Evolutionary conservation across 306 rosid species (phyloP), one percentile per base, ranked within the genome.

Genomic region (Glycine latifolia): DNA sequence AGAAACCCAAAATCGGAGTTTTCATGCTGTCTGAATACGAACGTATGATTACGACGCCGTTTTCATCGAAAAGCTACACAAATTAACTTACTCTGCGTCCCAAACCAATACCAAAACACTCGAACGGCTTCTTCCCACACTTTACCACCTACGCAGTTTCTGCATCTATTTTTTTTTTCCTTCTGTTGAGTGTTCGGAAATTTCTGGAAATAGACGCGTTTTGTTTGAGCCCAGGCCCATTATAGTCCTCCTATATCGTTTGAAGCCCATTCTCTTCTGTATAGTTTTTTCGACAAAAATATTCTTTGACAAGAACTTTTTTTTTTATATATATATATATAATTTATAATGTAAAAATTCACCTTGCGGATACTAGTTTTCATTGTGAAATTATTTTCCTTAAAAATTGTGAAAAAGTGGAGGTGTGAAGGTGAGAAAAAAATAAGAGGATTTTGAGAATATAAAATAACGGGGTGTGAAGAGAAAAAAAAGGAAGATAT

Each of bases 1-100:
- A 88, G 61, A 85, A 85, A 78, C 79, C 80, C 17, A 92, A 87
- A 48, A 84, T 31, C 37, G 91, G 89, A 44, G 89, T 82, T 81
- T 95, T 92, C 98, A 92, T 92, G 47, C 48, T 78, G 16, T 6
- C 31, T 15, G 10, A 56, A 54, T 2, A 35, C 14, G 50, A 54
- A 52, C 14, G 31, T 26, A 26, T 26, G n/a, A 69, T 12, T 26
- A 12, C 60, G 16, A 69, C 58, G 58, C 35, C 73, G 53, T 67
- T 67, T 15, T 3, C 17, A 53, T 20, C 10, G 4, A 8, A 67
- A 7, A 49, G 2, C 15, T 17, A 46, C 37, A 16, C 17, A 5
- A 31, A 49, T 10, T 7, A 66, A 65, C 71, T 65, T 0, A 13
- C 68, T 8, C 16, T 2, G 10, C 47, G 48, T 13, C 47, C 69